Evolutionary conservation across 2,329 filamentous ascomycete species (phyloP).

Genomic region (Ophiostoma triangulosporum): DNA sequence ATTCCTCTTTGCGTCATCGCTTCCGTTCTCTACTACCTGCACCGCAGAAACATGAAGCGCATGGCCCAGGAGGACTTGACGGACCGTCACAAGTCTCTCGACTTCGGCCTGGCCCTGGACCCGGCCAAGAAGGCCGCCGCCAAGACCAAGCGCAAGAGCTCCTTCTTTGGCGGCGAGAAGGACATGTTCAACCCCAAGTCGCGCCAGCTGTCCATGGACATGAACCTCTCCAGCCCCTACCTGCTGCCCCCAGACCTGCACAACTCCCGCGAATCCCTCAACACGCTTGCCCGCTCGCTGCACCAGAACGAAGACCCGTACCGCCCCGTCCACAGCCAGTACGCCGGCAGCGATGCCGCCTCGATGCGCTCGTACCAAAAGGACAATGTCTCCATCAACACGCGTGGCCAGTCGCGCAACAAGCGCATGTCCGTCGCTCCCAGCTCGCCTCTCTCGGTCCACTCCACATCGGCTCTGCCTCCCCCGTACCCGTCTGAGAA

Average conservation of each 20-base stretch:
- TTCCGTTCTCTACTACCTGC: conserved; percentile 58
- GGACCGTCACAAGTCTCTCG: conserved; percentile 80
- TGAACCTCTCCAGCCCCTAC: conserved; percentile 74
- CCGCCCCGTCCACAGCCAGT: conserved; percentile 41
- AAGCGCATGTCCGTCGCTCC: conserved; percentile 23
- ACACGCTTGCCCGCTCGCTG: conserved; percentile 68
- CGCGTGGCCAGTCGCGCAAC: conserved; percentile 17
- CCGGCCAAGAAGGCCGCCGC: conserved; percentile 14
- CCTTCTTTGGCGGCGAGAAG: conserved; percentile 43
- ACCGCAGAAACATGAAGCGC: conserved; percentile 62
- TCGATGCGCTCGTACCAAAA: conserved; percentile 40
- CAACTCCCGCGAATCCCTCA: conserved; percentile 70
- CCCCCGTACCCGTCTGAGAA: conserved; percentile 17
- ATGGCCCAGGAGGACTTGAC: conserved; percentile 64
- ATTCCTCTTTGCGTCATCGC: conserved; percentile 60
- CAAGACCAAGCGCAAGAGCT: conserved; percentile 33
- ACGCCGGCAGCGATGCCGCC: conserved; percentile 41
- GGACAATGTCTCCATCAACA: conserved; percentile 23
- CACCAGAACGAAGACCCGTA: conserved; percentile 75
- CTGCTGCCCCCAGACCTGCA: conserved; percentile 76
- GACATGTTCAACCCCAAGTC: conserved; percentile 28
- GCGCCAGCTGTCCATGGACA: conserved; percentile 53
- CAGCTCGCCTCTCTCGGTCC: conserved; percentile 27
- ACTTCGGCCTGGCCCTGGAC: conserved; percentile 66
- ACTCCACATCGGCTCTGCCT: conserved; percentile 25